Percentiles rank a stretch among this genome's conserved stretches.
These are phyloP conservation scores for Venturia effusa DNA, from an alignment of 2,329 filamentous ascomycete species.

Conservation along the genomic window DNA sequence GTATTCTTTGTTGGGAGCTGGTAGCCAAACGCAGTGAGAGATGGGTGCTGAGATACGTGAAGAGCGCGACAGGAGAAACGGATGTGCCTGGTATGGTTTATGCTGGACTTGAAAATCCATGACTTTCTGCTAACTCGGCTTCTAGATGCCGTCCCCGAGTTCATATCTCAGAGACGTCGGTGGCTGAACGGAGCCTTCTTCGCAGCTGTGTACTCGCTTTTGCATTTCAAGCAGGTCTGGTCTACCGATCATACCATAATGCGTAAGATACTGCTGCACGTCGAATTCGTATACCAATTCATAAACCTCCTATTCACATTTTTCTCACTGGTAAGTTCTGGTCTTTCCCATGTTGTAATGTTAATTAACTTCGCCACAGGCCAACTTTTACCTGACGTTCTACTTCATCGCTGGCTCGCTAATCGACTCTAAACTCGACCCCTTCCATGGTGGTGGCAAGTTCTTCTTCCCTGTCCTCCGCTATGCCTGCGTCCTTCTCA, in stretches of 20 bases:
- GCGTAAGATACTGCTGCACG: conserved; percentile 82
- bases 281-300: conserved; percentile 94
- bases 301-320: conserved; percentile 90
- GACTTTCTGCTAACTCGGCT: neutral
- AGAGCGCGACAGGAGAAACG: conserved; percentile 91
- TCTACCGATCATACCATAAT: conserved; percentile 79
- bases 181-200: conserved; percentile 99
- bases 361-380: conserved; percentile 11
- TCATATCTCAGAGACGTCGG: conserved; percentile 88
- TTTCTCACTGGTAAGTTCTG: conserved; percentile 59
- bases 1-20: conserved; percentile 86
- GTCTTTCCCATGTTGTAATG: conserved; percentile 8
- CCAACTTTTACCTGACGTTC: conserved; percentile 96
- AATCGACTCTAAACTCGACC: conserved; percentile 67
- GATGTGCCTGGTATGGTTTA: conserved; percentile 75
- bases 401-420: conserved; percentile 95
- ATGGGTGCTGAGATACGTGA: conserved; percentile 98
- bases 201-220: conserved; percentile 90
- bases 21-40: conserved; percentile 89
- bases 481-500: conserved; percentile 77
- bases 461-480: conserved; percentile 80
- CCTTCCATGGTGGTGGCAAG: conserved; percentile 76
- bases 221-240: conserved; percentile 93
- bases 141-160: conserved; percentile 84
- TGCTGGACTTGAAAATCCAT: neutral